Base-by-base conservation (phyloP, 2,329 filamentous ascomycete species). In the Penicillium sp. region DNA sequence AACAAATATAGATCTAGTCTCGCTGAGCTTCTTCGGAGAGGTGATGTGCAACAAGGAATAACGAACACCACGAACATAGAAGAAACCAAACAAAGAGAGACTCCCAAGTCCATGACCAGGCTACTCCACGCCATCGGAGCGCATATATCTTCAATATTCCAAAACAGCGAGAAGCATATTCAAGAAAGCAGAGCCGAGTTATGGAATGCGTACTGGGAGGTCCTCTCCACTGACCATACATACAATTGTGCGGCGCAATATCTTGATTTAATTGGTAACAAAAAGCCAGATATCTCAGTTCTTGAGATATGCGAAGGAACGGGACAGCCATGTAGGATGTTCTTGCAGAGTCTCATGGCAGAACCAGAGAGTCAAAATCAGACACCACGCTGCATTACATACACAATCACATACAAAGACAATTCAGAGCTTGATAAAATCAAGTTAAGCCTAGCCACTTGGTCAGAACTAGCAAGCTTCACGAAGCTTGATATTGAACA, bases 211-310 rank as follows among this genome's bases (percentile, higher is more conserved):
- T 51, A 48, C 30, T 45, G 46, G 18, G 44, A 53, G 14, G 25
- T 44, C 3, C 44, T 56, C 20, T 30, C 47, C 2, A 20, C 22
- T 0, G 16, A 51, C 3, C 10, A 11, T 1, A 44, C 46, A 11
- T 64, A 61, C 22, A 44, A 45, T 2, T 36, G 43, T n/a, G 48
- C 53, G 5, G 24, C 45, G 14, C 42, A 31, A 6, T 63, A 64
- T 18, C 16, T 65, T 3, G 38, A 44, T 2, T 11, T 63, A 5
- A 18, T 66, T n/a, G 44, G 57, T 16, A 48, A 63, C 27, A 60
- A 59, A 9, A 55, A 64, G 20, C 64, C 64, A 14, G 55, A 53
- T 13, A 50, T 61, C 1, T 62, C 62, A 10, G 58, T 66, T 8
- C 50, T 67, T 4, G 61, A 66, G 27, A 33, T 66, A 18, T 55